Conservation (phyloP, 331 rosid species). For the Prunus yedoensis region DNA sequence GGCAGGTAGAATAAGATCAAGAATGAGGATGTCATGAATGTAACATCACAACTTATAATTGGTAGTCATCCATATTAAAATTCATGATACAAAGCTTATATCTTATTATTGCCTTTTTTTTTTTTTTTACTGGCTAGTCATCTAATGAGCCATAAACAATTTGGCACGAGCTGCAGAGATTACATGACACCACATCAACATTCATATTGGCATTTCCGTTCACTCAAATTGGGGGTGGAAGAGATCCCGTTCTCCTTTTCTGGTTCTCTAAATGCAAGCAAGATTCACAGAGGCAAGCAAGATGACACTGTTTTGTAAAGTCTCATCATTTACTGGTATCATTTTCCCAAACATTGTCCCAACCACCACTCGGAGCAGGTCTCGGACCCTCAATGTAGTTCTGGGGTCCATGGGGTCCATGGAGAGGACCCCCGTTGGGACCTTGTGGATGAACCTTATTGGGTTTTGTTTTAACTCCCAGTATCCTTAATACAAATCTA, state of each 20-base stretch:
- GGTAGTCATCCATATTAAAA: neutral
- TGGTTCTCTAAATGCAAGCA: slow-evolving; percentile 1
- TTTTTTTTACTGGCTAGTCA: slow-evolving; percentile 23
- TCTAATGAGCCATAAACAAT: slow-evolving; percentile 22
- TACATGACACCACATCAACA: slow-evolving; percentile 9
- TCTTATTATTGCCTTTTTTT: neutral
- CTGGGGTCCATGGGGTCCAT: slow-evolving; percentile 44
- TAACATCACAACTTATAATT: neutral
- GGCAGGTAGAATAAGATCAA: no score
- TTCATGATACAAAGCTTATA: slow-evolving; percentile 20
- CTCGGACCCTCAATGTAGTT: slow-evolving; percentile 66
- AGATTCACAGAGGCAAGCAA: slow-evolving; percentile 16
- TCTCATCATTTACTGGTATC: slow-evolving; percentile 36
- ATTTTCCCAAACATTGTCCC: slow-evolving; percentile 92
- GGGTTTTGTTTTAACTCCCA: slow-evolving; percentile 62
- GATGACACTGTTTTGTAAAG: neutral
- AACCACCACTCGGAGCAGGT: slow-evolving; percentile 63
- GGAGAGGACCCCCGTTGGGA: slow-evolving; percentile 60
- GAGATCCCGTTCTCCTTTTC: neutral
- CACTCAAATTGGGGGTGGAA: neutral
- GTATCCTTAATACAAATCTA: slow-evolving; percentile 73
- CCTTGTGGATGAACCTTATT: slow-evolving; percentile 51
- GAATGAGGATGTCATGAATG: neutral
- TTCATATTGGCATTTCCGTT: neutral
- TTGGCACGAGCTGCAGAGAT: slow-evolving; percentile 11